Base-by-base conservation (phyloP, 345 rosid genomes). In the Limnanthes douglasii region DNA sequence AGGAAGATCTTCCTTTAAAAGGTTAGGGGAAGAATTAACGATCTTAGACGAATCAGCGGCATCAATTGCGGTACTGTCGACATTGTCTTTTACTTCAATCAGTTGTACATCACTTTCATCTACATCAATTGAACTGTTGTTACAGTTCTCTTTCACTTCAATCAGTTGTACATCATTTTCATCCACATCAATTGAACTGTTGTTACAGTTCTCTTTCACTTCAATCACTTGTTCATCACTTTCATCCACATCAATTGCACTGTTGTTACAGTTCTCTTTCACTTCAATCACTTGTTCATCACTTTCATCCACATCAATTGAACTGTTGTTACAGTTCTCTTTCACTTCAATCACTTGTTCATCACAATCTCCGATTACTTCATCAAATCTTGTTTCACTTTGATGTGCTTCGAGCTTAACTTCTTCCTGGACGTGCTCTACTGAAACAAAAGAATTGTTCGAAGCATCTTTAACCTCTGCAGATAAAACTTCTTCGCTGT, bases 401-500 rank as follows among this genome's bases (percentile, higher is more conserved):
- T 54, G 59, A 50, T 41, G 34, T 25, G 40, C 33, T 38, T 52
- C 59, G 6, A 31, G 22, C 21, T 24, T 37, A 39, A 40, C 41
- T 35, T 56, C 43, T 35, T 51, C 40, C 17, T 34, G 26, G 9
- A 43, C 50, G 11, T 11, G 29, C 17, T 52, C 59, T 34, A 30
- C 56, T 20, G 24, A 28, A 41, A 42, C 24, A 52, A 42, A 23
- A 34, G 28, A 51, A 55, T 39, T 36, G 17, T 15, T 18, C 17
- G 23, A 24, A 52, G 53, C 50, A 37, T 30, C 50, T 62, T 36
- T 55, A 25, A 50, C 21, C 6, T 51, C 61, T 31, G 45, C 9
- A 22, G 43, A 35, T 14, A 20, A 29, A 53, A 31, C 43, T 19
- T 44, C 53, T 28, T 31, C 22, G 41, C 39, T 38, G 43, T 55